Evolutionary conservation across 306 rosid genomes (phyloP).

Genomic region (Geum urbanum): DNA sequence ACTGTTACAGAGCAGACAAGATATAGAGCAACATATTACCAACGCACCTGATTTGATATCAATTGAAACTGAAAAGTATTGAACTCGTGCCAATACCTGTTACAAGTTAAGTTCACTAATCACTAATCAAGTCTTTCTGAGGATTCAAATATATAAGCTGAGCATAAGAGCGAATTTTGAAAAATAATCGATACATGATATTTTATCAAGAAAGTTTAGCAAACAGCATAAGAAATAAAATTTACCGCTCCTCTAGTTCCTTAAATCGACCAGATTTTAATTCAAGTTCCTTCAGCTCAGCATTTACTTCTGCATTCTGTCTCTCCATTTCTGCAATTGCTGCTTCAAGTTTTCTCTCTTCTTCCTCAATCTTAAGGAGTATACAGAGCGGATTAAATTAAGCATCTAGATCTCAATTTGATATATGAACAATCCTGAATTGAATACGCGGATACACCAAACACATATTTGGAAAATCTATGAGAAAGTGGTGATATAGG

Average conservation of each 20-base stretch:
- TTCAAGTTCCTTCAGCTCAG: conserved; percentile 79
- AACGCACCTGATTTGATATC: conserved; percentile 77
- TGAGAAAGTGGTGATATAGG: background rate
- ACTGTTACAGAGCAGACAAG: background rate
- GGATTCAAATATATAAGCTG: conserved; percentile 9
- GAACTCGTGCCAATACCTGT: conserved; percentile 97
- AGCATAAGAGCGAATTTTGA: background rate
- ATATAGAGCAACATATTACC: background rate
- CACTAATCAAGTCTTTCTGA: conserved; percentile 24
- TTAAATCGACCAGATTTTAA: conserved; percentile 69
- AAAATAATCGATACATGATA: conserved; percentile 8
- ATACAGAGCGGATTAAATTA: conserved; percentile 27
- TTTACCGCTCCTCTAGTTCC: conserved; percentile 87
- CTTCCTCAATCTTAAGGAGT: conserved; percentile 77
- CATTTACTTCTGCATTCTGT: conserved; percentile 70
- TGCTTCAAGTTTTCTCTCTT: conserved; percentile 83
- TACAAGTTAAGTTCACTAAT: conserved; percentile 25
- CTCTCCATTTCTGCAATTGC: conserved; percentile 77
- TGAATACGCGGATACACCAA: conserved; percentile 13
- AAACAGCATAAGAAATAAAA: conserved; percentile 21
- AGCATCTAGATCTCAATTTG: conserved; percentile 24
- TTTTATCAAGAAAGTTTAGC: conserved; percentile 15
- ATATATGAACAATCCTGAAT: conserved; percentile 8
- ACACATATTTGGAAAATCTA: background rate
- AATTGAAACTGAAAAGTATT: conserved; percentile 95